Percentiles rank a stretch among this genome's conserved stretches.
These are phyloP conservation scores for Metarhizium brunneum DNA, from an alignment of 2,329 filamentous ascomycete species.

Conservation along the genomic window DNA sequence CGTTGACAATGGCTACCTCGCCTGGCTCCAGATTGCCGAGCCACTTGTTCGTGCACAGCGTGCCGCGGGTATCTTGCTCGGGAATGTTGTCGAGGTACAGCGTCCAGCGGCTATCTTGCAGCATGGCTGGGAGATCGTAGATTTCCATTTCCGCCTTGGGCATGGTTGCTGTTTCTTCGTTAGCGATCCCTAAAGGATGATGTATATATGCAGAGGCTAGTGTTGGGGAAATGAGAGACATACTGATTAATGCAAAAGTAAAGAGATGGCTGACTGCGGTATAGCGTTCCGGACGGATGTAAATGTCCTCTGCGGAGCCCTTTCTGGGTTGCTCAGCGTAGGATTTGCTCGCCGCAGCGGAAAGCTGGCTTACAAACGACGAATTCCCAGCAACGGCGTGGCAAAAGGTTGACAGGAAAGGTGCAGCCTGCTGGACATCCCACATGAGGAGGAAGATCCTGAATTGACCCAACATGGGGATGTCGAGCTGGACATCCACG, in stretches of 20 bases:
- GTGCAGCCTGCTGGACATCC: conserved; percentile 44
- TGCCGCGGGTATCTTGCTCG: conserved; percentile 42
- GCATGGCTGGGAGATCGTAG: conserved; percentile 48
- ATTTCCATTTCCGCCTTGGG: conserved; percentile 56
- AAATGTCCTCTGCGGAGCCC: conserved; percentile 53
- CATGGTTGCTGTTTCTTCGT: conserved; percentile 38
- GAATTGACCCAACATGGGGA: conserved; percentile 70
- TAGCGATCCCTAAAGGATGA: neutral
- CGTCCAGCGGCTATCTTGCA: conserved; percentile 60
- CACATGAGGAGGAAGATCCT: conserved; percentile 63
- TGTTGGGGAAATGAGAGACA: conserved; percentile 16
- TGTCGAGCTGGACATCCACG: conserved; percentile 67
- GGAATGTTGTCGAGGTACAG: conserved; percentile 61
- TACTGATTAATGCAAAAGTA: conserved; percentile 60
- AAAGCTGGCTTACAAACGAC: conserved; percentile 51
- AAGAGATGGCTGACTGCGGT: conserved; percentile 58
- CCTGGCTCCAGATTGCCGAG: conserved; percentile 46
- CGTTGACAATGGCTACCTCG: conserved; percentile 56
- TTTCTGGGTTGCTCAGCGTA: conserved; percentile 51
- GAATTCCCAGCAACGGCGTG: conserved; percentile 38
- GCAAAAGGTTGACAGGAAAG: conserved; percentile 53
- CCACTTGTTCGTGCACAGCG: conserved; percentile 59
- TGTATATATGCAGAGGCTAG: too few relatives aligned
- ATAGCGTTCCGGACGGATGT: conserved; percentile 59
- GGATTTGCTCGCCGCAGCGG: conserved; percentile 48